These are phyloP conservation scores for Herpomyces periplanetae DNA, from an alignment of 2,329 filamentous ascomycete species.

Conservation along the genomic window DNA sequence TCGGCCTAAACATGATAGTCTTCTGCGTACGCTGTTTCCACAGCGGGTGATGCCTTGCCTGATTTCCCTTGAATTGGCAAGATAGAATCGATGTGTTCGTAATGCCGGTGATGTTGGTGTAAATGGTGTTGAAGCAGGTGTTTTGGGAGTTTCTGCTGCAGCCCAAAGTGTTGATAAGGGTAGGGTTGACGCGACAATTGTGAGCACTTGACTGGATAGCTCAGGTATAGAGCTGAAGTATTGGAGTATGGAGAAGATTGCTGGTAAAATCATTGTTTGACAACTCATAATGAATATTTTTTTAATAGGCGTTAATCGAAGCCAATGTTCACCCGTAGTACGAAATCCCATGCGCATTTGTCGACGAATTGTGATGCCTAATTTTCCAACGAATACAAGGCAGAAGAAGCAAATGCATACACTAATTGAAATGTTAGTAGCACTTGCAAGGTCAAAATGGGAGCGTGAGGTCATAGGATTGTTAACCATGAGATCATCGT, in stretches of 20 bases:
- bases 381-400: constrained; percentile 18
- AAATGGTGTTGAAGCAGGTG: too few relatives aligned
- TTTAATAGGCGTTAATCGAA: too few relatives aligned
- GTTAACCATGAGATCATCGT: constrained; percentile 4
- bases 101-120: too few relatives aligned
- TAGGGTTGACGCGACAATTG: constrained; percentile 19
- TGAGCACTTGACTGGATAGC: constrained; percentile 15
- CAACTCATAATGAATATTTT: constrained; percentile 25
- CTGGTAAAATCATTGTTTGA: constrained; percentile 23
- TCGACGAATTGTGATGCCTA: constrained; percentile 16
- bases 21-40: too few relatives aligned
- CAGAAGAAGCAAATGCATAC: constrained; percentile 20
- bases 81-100: too few relatives aligned
- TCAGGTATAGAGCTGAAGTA: constrained; percentile 13
- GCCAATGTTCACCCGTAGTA: constrained; percentile 19
- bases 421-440: constrained; percentile 13
- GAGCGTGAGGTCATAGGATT: constrained; percentile 6
- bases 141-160: too few relatives aligned
- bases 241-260: constrained; percentile 18
- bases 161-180: constrained; percentile 28
- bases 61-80: too few relatives aligned
- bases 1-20: too few relatives aligned
- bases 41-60: too few relatives aligned
- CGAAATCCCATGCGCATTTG: constrained; percentile 16
- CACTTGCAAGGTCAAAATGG: constrained; percentile 10